Percentiles rank a stretch among this genome's conserved stretches.
These are phyloP conservation scores for Raphidocelis subcapitata DNA, from an alignment of 139 green algal species.

Conservation along the genomic window DNA sequence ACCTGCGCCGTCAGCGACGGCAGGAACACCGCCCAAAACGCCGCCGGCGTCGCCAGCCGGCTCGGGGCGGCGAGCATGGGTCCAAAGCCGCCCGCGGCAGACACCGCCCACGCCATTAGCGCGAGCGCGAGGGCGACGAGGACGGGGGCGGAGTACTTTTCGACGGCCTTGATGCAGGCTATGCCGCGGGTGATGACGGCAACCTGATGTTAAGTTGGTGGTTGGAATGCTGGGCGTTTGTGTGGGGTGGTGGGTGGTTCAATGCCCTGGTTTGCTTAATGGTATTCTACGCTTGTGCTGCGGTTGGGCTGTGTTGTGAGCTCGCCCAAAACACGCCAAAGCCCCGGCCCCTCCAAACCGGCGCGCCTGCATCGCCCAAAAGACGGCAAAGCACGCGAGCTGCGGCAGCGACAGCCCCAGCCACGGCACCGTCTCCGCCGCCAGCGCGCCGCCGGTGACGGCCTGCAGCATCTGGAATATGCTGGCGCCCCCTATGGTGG, in stretches of 20 bases:
- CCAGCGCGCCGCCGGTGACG: constrained; percentile 11
- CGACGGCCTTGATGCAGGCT: constrained; percentile 71
- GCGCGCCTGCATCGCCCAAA: constrained; percentile 61
- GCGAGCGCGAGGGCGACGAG: constrained; percentile 62
- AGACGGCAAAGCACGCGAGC: constrained; percentile 63
- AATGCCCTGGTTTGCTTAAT: no score
- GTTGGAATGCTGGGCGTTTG: no score
- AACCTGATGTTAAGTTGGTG: constrained; percentile 35
- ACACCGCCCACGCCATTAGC: constrained; percentile 70
- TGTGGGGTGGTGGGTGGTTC: no score
- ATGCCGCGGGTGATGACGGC: constrained; percentile 69
- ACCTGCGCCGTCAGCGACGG: constrained; percentile 75
- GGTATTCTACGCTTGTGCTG: no score
- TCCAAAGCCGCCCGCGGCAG: constrained; percentile 56
- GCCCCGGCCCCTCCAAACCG: no score
- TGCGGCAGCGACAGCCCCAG: constrained; percentile 57
- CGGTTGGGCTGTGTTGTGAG: no score
- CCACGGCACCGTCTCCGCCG: constrained; percentile 5
- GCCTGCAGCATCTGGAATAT: constrained; percentile 45
- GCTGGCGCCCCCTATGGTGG: constrained; percentile 56
- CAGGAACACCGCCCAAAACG: constrained; percentile 70
- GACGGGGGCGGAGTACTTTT: constrained; percentile 73
- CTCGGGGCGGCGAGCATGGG: constrained; percentile 64
- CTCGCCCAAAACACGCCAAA: no score
- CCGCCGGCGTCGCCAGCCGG: constrained; percentile 54